Percentiles rank a stretch among this genome's conserved stretches.
These are phyloP conservation scores for Coemansia sp. DNA, from an alignment of 192 early-diverging fungal species.

Conservation along the genomic window DNA sequence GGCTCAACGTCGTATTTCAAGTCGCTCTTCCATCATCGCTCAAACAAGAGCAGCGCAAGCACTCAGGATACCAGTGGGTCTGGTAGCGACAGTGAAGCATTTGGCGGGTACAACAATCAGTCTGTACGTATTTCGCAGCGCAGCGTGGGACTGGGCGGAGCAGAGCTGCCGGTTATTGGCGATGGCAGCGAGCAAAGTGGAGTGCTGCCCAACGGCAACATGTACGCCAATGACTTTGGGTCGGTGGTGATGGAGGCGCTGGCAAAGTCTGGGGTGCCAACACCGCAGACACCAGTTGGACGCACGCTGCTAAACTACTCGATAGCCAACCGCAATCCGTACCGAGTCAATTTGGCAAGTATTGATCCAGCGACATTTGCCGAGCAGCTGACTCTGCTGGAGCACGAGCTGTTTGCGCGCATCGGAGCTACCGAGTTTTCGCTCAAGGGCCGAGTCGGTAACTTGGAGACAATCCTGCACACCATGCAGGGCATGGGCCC, in stretches of 20 bases:
- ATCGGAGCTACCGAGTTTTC: constrained; percentile 69
- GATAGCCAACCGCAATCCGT: constrained; percentile 52
- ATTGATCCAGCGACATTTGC: constrained; percentile 66
- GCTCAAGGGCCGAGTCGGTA: constrained; percentile 52
- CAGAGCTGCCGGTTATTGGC: constrained; percentile 8
- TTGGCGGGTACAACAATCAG: constrained; percentile 12
- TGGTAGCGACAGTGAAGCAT: constrained; percentile 14
- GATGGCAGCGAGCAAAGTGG: constrained; percentile 14
- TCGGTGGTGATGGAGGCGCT: constrained; percentile 53
- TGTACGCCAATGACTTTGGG: constrained; percentile 56
- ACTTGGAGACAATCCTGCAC: constrained; percentile 49
- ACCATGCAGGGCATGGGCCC: constrained; percentile 45
- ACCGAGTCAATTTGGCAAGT: constrained; percentile 44
- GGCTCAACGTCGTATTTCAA: constrained; percentile 50
- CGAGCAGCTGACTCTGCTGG: constrained; percentile 73
- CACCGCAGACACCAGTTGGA: constrained; percentile 51
- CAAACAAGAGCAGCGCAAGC: constrained; percentile 23
- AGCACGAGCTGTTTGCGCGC: constrained; percentile 66
- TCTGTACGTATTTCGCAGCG: constrained; percentile 36
- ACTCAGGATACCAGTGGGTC: constrained; percentile 9
- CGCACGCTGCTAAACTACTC: constrained; percentile 48
- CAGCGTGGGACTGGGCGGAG: background rate
- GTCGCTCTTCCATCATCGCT: constrained; percentile 50
- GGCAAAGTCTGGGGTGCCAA: constrained; percentile 53
- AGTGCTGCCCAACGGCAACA: constrained; percentile 45